These are phyloP conservation scores for Biscogniauxia marginata DNA, from an alignment of 2,329 filamentous ascomycete genomes.

Conservation along the genomic window DNA sequence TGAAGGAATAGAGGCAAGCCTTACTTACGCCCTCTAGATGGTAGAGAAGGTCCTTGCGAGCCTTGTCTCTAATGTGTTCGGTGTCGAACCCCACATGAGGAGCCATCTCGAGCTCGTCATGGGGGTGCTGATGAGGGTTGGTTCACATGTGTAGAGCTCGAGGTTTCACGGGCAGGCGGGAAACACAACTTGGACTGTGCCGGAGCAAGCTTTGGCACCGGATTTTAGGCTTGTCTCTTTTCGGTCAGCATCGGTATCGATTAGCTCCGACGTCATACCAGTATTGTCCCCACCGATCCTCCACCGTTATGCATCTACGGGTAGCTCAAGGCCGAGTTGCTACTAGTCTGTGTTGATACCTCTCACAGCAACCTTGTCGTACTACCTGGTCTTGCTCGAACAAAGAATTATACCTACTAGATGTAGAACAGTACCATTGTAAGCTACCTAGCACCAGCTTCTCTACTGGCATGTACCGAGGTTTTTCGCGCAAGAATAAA, in stretches of 20 bases:
- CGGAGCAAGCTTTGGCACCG: neutral
- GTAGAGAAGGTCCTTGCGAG: slow-evolving; percentile 83
- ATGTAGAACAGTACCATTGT: no score
- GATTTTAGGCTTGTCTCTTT: slow-evolving; percentile 2
- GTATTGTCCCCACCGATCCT: slow-evolving; percentile 1
- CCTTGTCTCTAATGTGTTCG: slow-evolving; percentile 74
- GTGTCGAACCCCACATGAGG: slow-evolving; percentile 70
- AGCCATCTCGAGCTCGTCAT: slow-evolving; percentile 64
- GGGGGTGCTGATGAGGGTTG: slow-evolving; percentile 25
- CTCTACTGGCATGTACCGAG: no score
- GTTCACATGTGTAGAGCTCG: slow-evolving; percentile 14
- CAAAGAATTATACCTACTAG: no score
- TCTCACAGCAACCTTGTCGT: no score
- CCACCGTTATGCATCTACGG: no score
- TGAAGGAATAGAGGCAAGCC: slow-evolving; percentile 20
- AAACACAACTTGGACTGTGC: neutral
- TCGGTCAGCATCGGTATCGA: slow-evolving; percentile 2
- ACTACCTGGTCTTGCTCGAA: no score
- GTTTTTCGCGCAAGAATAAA: no score
- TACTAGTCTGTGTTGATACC: no score
- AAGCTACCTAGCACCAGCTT: no score
- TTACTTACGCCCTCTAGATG: slow-evolving; percentile 91
- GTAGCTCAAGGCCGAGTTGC: no score
- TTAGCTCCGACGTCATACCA: slow-evolving; percentile 12
- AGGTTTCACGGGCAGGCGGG: slow-evolving; percentile 3